Base-by-base conservation (phyloP, 116 monocot genomes). In the Cymodocea nodosa region DNA sequence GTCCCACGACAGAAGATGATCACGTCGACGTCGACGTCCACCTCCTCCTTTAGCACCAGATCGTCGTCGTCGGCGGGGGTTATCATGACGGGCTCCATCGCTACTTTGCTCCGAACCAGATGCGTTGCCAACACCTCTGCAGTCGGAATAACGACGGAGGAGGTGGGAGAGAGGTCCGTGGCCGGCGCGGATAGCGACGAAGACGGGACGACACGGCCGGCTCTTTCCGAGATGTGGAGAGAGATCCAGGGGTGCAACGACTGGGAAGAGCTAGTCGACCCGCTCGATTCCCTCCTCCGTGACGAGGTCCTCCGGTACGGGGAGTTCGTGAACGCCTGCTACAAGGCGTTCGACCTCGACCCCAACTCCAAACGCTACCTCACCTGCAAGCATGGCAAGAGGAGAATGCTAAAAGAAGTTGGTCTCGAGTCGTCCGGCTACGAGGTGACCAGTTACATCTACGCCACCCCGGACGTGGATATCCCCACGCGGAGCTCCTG, bases 271-370 rank as follows among this genome's bases (percentile, higher is more conserved):
- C 78, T 94, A 14, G 50, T 83, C 1, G 60, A 77, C 44, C 89
- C 86, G 4, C 68, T 94, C 7, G n/a, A 87, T 60, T 82, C 86
- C 0, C 72, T 86, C 15, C 82, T 94, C 23, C 65, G 78, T 5
- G 63, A 30, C 3, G 89, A 94, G 78, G 71, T 94, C 50, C 53
- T 89, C 23, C 72, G 89, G 20, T 94, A 94, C 67, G 94, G 86
- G 1, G 89, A 89, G 66, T 67, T 94, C 39, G 84, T 84, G 8
- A 20, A 57, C 2, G 82, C 86, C 0, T 84, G 84, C 71, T 89
- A 94, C 79, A 80, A 89, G 52, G 89, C 77, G 7, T 84, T 89
- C 75, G 81, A 94, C 73, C 68, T 89, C 35, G 86, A 94, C 50
- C 72, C 86, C 15, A 23, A 15, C 13, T 94, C 89, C 6, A 76